Evolutionary conservation across 1,284 basidiomycete species (phyloP).

Genomic region (Ustilago curta): DNA sequence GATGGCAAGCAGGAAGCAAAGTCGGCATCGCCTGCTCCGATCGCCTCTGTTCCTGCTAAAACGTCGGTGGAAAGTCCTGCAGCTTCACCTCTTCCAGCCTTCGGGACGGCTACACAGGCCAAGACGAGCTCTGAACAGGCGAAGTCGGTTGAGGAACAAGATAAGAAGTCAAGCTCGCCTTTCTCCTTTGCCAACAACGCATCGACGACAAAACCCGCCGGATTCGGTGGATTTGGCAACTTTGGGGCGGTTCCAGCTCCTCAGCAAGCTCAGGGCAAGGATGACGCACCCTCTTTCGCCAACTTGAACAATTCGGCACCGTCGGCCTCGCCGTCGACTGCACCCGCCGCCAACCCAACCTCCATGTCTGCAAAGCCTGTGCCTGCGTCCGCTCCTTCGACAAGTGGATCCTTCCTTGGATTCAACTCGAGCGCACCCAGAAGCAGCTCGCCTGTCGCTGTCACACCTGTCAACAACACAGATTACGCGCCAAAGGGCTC

Average conservation of each 20-base stretch:
- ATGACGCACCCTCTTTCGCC: slow-evolving; percentile 32
- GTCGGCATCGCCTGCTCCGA: slow-evolving; percentile 15
- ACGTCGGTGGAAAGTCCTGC: slow-evolving; percentile 3
- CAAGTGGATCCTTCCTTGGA: slow-evolving; percentile 30
- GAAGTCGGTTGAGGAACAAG: slow-evolving; percentile 4
- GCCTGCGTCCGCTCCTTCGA: slow-evolving; percentile 1
- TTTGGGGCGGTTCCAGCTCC: slow-evolving; percentile 14
- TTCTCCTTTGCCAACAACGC: slow-evolving; percentile 29
- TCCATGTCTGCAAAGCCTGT: slow-evolving; percentile 21
- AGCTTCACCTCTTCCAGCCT: slow-evolving; percentile 5
- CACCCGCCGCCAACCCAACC: slow-evolving; percentile 3
- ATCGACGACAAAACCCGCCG: slow-evolving; percentile 10
- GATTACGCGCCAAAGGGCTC: slow-evolving; percentile 36
- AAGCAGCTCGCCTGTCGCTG: slow-evolving; percentile 56
- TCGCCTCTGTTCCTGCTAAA: slow-evolving; percentile 25
- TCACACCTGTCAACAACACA: slow-evolving; percentile 45
- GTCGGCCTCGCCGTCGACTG: background rate
- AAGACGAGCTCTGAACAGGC: slow-evolving; percentile 3
- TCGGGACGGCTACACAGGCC: slow-evolving; percentile 3
- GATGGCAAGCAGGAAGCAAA: slow-evolving; percentile 15
- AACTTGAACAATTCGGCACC: slow-evolving; percentile 20
- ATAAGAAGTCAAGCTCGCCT: slow-evolving; percentile 10
- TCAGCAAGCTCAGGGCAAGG: slow-evolving; percentile 17
- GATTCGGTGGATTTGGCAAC: slow-evolving; percentile 20
- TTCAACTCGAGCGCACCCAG: slow-evolving; percentile 52